Evolutionary conservation across 495 filamentous ascomycete genomes (phyloP), one percentile per base, ranked within the genome.

Genomic region (Penicillium chermesinum): DNA sequence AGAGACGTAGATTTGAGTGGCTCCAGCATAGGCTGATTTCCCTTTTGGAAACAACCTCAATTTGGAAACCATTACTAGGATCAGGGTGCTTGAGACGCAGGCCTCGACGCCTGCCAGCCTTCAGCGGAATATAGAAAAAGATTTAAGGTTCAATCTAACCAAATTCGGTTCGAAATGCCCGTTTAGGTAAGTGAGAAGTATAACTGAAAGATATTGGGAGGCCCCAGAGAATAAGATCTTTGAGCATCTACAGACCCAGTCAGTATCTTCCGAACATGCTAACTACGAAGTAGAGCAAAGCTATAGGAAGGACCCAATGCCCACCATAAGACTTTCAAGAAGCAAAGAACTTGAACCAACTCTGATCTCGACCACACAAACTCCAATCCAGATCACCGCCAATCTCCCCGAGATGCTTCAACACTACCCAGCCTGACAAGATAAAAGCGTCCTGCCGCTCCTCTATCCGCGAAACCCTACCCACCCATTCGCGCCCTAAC

Each of bases 341-440:
- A 30, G 10, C 25, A 30, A 30, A 30, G 25, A 5, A 30, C 10
- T 30, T 30, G 25, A 5, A 5, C 25, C 4, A 10, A 30, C 25
- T 30, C n/a, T n/a, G n/a, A n/a, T n/a, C n/a, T n/a, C n/a, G n/a
- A n/a, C n/a, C n/a, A n/a, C n/a, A n/a, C 13, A 42, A 27, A 5
- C 10, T 16, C 7, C 6, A 43, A 32, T 19, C 18, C n/a, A 7
- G 18, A 7, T 10, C 6, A 4, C 13, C 2, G 10, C 14, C 8
- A 7, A 25, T 7, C 7, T 46, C 2, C 3, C 15, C 16, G 39
- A 14, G 1, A 48, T 48, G 22, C 30, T 30, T 27, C n/a, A 25
- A 14, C 43, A 44, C 19, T 33, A 20, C 20, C 30, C 32, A 7
- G 39, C 40, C 18, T 50, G 47, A 40, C 47, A 50, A 44, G 16